A percentile compares a stretch with the other conserved stretches of the same genome.
phyloP scores from a whole-genome alignment of 208 protist species.

The Giardia duodenalis region DNA sequence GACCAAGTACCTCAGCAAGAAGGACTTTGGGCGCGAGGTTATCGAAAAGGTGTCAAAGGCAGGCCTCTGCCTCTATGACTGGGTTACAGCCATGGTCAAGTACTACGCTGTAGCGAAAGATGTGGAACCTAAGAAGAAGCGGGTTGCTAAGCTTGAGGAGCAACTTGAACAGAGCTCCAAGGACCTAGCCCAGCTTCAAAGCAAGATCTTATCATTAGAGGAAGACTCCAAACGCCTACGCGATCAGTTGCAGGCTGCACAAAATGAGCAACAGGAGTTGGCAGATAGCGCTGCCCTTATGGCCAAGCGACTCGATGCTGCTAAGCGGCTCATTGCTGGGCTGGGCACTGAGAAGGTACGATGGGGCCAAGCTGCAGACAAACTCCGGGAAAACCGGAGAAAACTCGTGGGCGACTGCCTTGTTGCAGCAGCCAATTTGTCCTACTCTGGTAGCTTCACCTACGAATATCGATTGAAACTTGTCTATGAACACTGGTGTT shows the following conservation, averaged over 20 bases:
- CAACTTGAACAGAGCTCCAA: slow-evolving; percentile 54
- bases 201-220: slow-evolving; percentile 61
- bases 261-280: slow-evolving; percentile 68
- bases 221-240: slow-evolving; percentile 33
- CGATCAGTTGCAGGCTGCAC: slow-evolving; percentile 63
- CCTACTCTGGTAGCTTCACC: slow-evolving; percentile 81
- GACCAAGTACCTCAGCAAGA: slow-evolving; percentile 38
- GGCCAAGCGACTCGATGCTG: slow-evolving; percentile 74
- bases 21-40: slow-evolving; percentile 67
- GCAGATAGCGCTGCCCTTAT: slow-evolving; percentile 71
- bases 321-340: slow-evolving; percentile 77
- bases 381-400: slow-evolving; percentile 60
- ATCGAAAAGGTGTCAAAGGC: slow-evolving; percentile 61
- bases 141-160: slow-evolving; percentile 52
- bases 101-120: slow-evolving; percentile 87
- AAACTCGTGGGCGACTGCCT: slow-evolving; percentile 87
- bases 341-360: slow-evolving; percentile 79
- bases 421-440: slow-evolving; percentile 78
- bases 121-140: slow-evolving; percentile 79
- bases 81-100: slow-evolving; percentile 82
- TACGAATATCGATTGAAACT: slow-evolving; percentile 78
- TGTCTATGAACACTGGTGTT: slow-evolving; percentile 62
- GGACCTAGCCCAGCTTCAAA: slow-evolving; percentile 58
- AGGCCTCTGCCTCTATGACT: slow-evolving; percentile 74
- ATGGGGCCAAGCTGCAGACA: slow-evolving; percentile 76